Percentiles rank a stretch among this genome's conserved stretches.
These are phyloP conservation scores for Populus alba DNA, from an alignment of 345 rosid genomes.

Conservation along the genomic window DNA sequence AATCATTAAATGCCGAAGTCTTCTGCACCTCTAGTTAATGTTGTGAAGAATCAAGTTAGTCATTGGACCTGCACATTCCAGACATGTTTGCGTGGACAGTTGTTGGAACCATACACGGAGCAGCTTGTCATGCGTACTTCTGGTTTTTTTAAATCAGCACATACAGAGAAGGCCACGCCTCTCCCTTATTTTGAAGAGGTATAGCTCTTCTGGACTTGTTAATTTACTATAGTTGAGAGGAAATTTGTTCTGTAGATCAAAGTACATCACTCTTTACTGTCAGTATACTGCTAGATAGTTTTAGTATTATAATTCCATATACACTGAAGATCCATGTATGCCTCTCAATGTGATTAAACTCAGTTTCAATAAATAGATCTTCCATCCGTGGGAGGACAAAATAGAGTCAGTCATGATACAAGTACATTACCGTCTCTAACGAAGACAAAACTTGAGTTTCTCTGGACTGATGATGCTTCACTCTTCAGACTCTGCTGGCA, in stretches of 20 bases:
- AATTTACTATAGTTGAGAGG: neutral
- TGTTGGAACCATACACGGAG: neutral
- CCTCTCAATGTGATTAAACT: neutral
- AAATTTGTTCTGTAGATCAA: neutral
- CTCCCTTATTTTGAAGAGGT: neutral
- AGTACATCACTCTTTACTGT: neutral
- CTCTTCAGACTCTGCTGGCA: constrained; percentile 61
- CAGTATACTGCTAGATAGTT: neutral
- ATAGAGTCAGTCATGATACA: neutral
- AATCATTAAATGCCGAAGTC: neutral
- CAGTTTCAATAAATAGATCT: neutral
- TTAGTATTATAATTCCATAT: neutral
- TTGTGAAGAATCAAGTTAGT: neutral
- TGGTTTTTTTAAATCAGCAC: neutral
- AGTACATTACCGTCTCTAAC: neutral
- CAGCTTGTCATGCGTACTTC: neutral
- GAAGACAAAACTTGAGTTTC: constrained; percentile 31
- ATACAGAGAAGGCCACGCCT: neutral
- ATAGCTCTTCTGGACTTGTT: neutral
- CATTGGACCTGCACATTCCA: neutral
- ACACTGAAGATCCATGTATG: neutral
- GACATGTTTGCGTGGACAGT: neutral
- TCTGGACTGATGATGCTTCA: constrained; percentile 14
- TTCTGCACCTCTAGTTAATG: neutral
- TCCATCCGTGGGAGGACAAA: constrained; percentile 7